These are phyloP conservation scores for Abrus pulchellus DNA, from an alignment of 306 rosid species.

Conservation along the genomic window DNA sequence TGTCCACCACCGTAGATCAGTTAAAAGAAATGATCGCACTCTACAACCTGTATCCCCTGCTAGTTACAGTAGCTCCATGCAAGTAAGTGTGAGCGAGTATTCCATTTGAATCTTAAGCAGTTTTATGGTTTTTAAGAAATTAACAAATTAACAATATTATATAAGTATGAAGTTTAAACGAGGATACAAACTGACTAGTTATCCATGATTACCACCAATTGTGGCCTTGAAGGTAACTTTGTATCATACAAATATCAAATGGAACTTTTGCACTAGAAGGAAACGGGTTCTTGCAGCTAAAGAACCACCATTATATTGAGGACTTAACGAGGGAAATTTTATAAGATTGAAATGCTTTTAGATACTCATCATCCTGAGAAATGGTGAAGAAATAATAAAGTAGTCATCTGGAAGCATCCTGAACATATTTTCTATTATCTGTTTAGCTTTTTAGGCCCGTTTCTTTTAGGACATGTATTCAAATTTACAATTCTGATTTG, in stretches of 20 bases:
- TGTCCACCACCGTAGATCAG: constrained; percentile 48
- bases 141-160: background rate
- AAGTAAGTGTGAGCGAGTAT: constrained; percentile 51
- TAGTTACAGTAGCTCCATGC: constrained; percentile 51
- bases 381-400: background rate
- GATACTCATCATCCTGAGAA: background rate
- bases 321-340: background rate
- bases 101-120: background rate
- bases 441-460: background rate
- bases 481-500: background rate
- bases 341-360: background rate
- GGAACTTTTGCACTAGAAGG: background rate
- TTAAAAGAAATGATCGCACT: constrained; percentile 44
- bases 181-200: background rate
- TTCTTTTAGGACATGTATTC: background rate
- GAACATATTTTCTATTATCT: background rate
- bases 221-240: background rate
- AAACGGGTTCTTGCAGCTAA: background rate
- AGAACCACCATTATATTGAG: background rate
- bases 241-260: background rate
- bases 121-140: background rate
- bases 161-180: constrained; percentile 4
- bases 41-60: constrained; percentile 54
- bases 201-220: background rate
- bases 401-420: background rate